Evolutionary conservation across 2,329 filamentous ascomycete species (phyloP).

Genomic region (Elsinoe perseae): DNA sequence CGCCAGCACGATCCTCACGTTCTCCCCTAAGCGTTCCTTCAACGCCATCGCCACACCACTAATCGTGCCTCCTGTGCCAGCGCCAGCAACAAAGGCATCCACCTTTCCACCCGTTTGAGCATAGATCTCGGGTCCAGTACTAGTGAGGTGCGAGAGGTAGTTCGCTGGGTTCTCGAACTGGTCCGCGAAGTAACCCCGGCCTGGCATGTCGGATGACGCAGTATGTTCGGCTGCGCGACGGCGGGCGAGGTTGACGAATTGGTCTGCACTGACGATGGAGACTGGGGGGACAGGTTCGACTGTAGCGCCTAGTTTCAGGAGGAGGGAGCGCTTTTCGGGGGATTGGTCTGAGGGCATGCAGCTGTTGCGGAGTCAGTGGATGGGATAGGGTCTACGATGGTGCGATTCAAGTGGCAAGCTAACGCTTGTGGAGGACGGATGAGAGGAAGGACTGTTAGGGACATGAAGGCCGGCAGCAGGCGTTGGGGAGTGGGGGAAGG

Average conservation of each 20-base stretch:
- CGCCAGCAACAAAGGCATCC: constrained; percentile 86
- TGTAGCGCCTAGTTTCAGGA: constrained; percentile 81
- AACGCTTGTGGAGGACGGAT: too few relatives aligned
- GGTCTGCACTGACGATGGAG: constrained; percentile 83
- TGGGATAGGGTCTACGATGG: constrained; percentile 16
- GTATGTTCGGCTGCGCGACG: constrained; percentile 69
- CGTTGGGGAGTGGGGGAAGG: neutral
- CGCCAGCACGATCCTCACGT: constrained; percentile 68
- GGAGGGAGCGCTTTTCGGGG: constrained; percentile 78
- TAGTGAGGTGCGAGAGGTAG: constrained; percentile 71
- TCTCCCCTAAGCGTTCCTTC: constrained; percentile 59
- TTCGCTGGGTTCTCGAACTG: constrained; percentile 93
- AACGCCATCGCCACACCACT: constrained; percentile 77
- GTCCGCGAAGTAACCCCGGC: constrained; percentile 85
- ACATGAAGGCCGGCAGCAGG: neutral
- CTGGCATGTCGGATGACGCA: constrained; percentile 46
- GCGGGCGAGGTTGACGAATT: constrained; percentile 80
- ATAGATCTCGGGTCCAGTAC: constrained; percentile 86
- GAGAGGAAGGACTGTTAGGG: neutral
- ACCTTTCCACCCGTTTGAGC: constrained; percentile 65
- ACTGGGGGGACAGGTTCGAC: constrained; percentile 87
- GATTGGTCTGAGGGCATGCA: constrained; percentile 95
- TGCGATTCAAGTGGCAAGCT: too few relatives aligned
- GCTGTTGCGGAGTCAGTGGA: constrained; percentile 30
- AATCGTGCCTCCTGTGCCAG: constrained; percentile 89